These are phyloP conservation scores for Hibiscus tridactylites DNA, from an alignment of 345 rosid genomes.

Conservation along the genomic window DNA sequence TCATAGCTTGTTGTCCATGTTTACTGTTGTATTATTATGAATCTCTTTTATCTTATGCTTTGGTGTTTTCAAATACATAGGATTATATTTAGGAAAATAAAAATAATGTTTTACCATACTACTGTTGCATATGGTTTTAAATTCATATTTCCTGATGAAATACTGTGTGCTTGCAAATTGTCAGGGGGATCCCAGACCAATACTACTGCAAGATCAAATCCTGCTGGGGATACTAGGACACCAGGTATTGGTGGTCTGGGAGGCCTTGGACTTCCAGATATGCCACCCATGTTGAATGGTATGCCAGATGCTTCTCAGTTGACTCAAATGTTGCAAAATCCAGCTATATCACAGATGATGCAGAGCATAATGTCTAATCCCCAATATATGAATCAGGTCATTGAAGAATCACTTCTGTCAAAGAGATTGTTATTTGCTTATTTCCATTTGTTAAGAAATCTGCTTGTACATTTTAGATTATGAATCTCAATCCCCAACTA, in stretches of 20 bases:
- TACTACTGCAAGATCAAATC: not conserved
- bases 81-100: not conserved
- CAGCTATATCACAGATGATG: not conserved
- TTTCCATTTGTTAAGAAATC: not conserved
- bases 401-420: not conserved
- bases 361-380: not conserved
- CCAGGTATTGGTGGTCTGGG: not conserved
- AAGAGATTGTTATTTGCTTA: not conserved
- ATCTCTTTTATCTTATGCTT: not conserved
- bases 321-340: not conserved
- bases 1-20: not conserved
- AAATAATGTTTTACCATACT: not conserved
- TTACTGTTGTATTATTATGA: not conserved
- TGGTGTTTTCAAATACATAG: not conserved
- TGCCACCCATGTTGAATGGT: not conserved
- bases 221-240: not conserved
- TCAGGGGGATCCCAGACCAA: not conserved
- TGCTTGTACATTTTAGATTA: not conserved
- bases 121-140: not conserved
- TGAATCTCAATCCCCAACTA: not conserved
- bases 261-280: not conserved
- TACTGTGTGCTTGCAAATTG: not conserved
- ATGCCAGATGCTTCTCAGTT: not conserved
- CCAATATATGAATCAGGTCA: not conserved
- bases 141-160: not conserved